A percentile compares a stretch with the other conserved stretches of the same genome.
Conservation (phyloP, 2,329 filamentous ascomycete species). For the Cercospora sp. region DNA sequence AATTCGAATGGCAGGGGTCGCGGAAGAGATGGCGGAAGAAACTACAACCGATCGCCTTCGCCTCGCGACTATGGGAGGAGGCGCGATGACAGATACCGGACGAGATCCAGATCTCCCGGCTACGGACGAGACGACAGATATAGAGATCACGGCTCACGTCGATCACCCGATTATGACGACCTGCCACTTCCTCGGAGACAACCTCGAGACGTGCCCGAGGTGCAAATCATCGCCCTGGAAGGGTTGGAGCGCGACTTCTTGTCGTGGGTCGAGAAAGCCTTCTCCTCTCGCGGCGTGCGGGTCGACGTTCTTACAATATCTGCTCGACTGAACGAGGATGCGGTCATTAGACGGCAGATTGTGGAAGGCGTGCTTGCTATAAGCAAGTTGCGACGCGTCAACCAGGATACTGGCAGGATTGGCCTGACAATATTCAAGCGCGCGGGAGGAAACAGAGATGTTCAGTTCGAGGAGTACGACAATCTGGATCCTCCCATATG, state of each 20-base stretch:
- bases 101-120: conserved; percentile 38
- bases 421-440: conserved; percentile 84
- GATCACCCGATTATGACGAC: conserved; percentile 61
- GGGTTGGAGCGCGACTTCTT: conserved; percentile 79
- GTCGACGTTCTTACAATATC: conserved; percentile 79
- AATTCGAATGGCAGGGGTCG: conserved; percentile 48
- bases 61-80: conserved; percentile 43
- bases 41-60: conserved; percentile 46
- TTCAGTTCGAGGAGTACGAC: conserved; percentile 84
- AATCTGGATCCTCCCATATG: conserved; percentile 76
- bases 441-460: conserved; percentile 68
- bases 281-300: conserved; percentile 69
- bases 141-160: conserved; percentile 61
- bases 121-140: conserved; percentile 44
- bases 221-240: conserved; percentile 81
- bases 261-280: conserved; percentile 75
- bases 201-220: conserved; percentile 77
- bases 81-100: conserved; percentile 40
- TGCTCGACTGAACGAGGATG: conserved; percentile 71
- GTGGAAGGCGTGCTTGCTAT: conserved; percentile 86
- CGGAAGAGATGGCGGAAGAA: conserved; percentile 49
- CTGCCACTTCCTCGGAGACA: conserved; percentile 73
- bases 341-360: conserved; percentile 81
- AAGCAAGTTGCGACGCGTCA: conserved; percentile 68
- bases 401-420: conserved; percentile 72